phyloP scores from a whole-genome alignment of 148 eudicot species.

The Spergularia bocconei region DNA sequence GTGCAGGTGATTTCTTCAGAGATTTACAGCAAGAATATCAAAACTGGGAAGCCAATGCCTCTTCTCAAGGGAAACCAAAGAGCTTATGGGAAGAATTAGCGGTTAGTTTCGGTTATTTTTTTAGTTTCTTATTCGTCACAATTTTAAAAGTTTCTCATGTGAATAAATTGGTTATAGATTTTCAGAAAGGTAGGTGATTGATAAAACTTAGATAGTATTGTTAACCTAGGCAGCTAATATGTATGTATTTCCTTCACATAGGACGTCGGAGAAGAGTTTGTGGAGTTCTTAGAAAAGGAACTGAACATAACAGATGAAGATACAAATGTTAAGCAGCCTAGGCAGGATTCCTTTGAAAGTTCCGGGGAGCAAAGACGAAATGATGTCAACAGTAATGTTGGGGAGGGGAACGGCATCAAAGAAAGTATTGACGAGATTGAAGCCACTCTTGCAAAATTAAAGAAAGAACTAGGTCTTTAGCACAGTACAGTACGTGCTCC shows the following conservation, averaged over 20 bases:
- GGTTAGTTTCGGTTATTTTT: constrained; percentile 34
- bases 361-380: constrained; percentile 29
- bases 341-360: constrained; percentile 21
- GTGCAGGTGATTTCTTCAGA: constrained; percentile 79
- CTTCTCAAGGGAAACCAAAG: constrained; percentile 89
- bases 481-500: neutral
- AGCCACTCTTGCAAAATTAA: constrained; percentile 83
- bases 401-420: constrained; percentile 42
- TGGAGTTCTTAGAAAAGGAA: constrained; percentile 94
- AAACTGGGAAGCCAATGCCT: constrained; percentile 83
- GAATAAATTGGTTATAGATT: neutral
- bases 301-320: constrained; percentile 62
- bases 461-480: constrained; percentile 78
- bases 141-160: neutral
- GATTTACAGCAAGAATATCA: constrained; percentile 88
- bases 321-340: constrained; percentile 21
- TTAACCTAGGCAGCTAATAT: neutral
- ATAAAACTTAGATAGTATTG: neutral
- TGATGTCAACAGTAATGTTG: constrained; percentile 27
- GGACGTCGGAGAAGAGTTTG: constrained; percentile 99
- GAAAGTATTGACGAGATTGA: constrained; percentile 81
- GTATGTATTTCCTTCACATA: constrained; percentile 21
- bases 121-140: neutral
- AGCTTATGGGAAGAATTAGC: constrained; percentile 97
- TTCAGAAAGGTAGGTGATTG: neutral